Conservation (phyloP, 257 asterid genomes). For the Pogostemon cablin region DNA sequence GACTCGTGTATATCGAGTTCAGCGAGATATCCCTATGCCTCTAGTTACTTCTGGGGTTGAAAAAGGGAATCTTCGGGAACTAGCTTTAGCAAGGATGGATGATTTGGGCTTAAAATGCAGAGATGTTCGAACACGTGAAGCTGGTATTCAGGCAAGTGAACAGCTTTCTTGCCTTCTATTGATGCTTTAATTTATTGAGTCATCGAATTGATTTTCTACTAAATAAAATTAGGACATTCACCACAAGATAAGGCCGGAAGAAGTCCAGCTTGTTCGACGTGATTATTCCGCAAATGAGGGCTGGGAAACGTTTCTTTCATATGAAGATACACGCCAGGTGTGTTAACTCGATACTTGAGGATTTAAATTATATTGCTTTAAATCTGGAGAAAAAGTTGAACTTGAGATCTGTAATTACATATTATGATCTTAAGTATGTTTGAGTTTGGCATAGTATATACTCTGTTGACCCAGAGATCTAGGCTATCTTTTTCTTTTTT, state of each 20-base stretch:
- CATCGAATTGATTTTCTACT: slow-evolving; percentile 33
- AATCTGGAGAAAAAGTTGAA: neutral
- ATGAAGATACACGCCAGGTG: slow-evolving; percentile 96
- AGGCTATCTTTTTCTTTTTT: neutral
- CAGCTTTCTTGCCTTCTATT: slow-evolving; percentile 1
- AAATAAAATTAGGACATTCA: slow-evolving; percentile 75
- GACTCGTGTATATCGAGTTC: slow-evolving; percentile 99
- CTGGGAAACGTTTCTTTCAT: slow-evolving; percentile 98
- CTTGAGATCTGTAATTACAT: neutral
- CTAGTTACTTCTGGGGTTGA: slow-evolving; percentile 98
- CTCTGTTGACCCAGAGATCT: slow-evolving; percentile 5
- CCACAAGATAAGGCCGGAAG: slow-evolving; percentile 88
- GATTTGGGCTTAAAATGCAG: slow-evolving; percentile 98
- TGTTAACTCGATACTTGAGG: slow-evolving; percentile 25
- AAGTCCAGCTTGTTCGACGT: slow-evolving; percentile 98
- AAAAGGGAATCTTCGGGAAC: slow-evolving; percentile 97
- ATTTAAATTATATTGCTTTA: neutral
- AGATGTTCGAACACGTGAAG: slow-evolving; percentile 98
- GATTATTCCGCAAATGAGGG: slow-evolving; percentile 98
- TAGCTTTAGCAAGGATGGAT: slow-evolving; percentile 97
- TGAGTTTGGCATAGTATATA: neutral
- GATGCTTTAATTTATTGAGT: slow-evolving; percentile 23
- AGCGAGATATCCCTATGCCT: slow-evolving; percentile 99
- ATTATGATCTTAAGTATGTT: slow-evolving; percentile 3
- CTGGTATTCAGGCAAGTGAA: slow-evolving; percentile 89